A percentile compares a stretch with the other conserved stretches of the same genome.
Evolutionary conservation across 1,284 basidiomycete species (phyloP).

Genomic region (Laetiporus sulphureus): DNA sequence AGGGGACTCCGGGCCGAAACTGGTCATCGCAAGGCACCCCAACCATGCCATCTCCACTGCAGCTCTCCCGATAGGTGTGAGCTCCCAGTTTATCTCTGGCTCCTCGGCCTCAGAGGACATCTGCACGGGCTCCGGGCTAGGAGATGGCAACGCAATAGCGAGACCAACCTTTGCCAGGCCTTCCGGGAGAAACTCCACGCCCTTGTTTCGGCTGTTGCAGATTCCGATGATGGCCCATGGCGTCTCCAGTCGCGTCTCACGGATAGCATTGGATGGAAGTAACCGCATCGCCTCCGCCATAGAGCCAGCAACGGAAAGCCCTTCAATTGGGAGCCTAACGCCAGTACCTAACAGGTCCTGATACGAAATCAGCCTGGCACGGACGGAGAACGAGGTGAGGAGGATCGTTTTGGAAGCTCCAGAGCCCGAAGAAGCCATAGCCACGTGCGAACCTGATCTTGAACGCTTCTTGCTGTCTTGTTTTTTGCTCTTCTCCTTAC

Average conservation of each 20-base stretch:
- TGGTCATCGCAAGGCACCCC: conserved; percentile 69
- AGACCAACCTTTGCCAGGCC: conserved; percentile 64
- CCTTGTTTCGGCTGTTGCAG: conserved; percentile 53
- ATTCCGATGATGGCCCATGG: conserved; percentile 46
- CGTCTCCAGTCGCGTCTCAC: conserved; percentile 26
- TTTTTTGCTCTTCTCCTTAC: conserved; percentile 21
- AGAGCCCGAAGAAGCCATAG: conserved; percentile 31
- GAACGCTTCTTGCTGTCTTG: conserved; percentile 29
- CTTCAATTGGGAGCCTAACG: conserved; percentile 64
- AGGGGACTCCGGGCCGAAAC: conserved; percentile 33
- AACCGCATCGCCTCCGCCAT: conserved; percentile 49
- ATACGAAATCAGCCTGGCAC: conserved; percentile 61
- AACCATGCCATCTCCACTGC: conserved; percentile 80
- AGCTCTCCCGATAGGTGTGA: conserved; percentile 70
- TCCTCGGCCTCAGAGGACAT: conserved; percentile 28
- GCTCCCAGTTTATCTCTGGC: conserved; percentile 32
- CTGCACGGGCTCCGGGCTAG: conserved; percentile 17
- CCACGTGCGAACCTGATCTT: conserved; percentile 20
- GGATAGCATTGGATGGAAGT: conserved; percentile 28
- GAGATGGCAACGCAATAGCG: conserved; percentile 27
- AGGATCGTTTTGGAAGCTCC: conserved; percentile 34
- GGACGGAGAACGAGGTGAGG: conserved; percentile 56
- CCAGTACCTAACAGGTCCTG: conserved; percentile 62
- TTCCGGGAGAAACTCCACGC: conserved; percentile 64
- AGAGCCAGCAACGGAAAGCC: conserved; percentile 57